Percentiles rank a stretch among this genome's conserved stretches.
Conservation (phyloP, 2,329 filamentous ascomycete species). For the Talaromyces marneffei region DNA sequence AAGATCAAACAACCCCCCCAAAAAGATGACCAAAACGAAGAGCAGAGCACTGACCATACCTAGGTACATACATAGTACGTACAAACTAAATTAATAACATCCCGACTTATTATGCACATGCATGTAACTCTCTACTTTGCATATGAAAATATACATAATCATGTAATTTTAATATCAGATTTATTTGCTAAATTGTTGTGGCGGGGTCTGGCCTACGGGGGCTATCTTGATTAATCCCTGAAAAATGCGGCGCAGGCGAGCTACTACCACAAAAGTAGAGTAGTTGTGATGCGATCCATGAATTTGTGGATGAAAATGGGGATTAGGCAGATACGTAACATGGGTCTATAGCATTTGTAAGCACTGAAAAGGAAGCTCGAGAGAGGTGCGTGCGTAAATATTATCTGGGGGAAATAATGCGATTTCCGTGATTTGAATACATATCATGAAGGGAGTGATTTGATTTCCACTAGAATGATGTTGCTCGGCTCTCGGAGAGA, state of each 20-base stretch:
- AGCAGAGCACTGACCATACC: neutral
- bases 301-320: neutral
- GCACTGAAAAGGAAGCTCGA: neutral
- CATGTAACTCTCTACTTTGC: neutral
- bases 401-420: neutral
- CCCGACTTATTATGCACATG: neutral
- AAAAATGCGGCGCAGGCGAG: neutral
- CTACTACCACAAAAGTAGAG: neutral
- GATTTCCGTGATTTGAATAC: too few species aligned
- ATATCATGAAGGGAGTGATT: too few species aligned
- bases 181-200: neutral
- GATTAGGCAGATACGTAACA: neutral
- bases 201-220: neutral
- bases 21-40: neutral
- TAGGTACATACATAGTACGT: neutral
- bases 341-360: neutral
- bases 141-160: neutral
- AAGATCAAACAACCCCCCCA: neutral
- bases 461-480: neutral
- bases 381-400: neutral
- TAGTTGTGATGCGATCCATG: neutral
- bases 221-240: neutral
- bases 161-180: neutral
- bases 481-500: neutral
- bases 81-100: neutral